Base-by-base conservation (phyloP, 2,329 filamentous ascomycete genomes). In the Arthrobotrys entomopaga region DNA sequence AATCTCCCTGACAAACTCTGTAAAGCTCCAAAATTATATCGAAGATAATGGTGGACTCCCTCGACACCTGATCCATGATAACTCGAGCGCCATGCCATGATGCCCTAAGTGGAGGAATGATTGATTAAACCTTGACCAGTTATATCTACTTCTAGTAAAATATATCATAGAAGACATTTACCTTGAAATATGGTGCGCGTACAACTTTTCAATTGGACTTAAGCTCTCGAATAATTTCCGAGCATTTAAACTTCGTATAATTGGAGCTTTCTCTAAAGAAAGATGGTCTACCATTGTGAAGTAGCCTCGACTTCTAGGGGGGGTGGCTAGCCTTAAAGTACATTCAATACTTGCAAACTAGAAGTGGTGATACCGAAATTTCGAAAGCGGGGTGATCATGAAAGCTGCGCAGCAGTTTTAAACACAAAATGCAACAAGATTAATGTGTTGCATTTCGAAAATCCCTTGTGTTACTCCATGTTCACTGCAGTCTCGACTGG, bases 21-120 rank as follows among this genome's bases (percentile, higher is more conserved):
- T 86, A 83, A 8, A 87, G 79, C 7, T 82, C 81, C 63, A 86
- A 79, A 50, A 87, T 85, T 79, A 87, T 84, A 78, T 87, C 85
- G 77, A 86, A 86, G 65, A 86, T 85, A 43, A 79, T 77, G 76
- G 84, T 84, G 2, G 84, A 83, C 77, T 87, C 85, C 29, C 83
- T 81, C 2, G 84, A 86, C 26, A 84, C 81, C 78, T 86, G 85
- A 46, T 85, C 83, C 26, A 87, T 81, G 54, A 86, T 84, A 59
- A 87, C 83, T 52, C 85, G 81, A 2, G 84, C 84, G 5, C 85
- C 85, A 38, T 67, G 53, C 76, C 75, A 77, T 24, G 48, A 38
- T 15, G 76, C 75, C 46, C 58, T 42, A 19, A 1, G 2, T 20
- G 3, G 29, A 77, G 66, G 61, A 79, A 38, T 56, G 49, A 13